Conservation (phyloP, 192 early-diverging fungal species). For the Dispira simplex region DNA sequence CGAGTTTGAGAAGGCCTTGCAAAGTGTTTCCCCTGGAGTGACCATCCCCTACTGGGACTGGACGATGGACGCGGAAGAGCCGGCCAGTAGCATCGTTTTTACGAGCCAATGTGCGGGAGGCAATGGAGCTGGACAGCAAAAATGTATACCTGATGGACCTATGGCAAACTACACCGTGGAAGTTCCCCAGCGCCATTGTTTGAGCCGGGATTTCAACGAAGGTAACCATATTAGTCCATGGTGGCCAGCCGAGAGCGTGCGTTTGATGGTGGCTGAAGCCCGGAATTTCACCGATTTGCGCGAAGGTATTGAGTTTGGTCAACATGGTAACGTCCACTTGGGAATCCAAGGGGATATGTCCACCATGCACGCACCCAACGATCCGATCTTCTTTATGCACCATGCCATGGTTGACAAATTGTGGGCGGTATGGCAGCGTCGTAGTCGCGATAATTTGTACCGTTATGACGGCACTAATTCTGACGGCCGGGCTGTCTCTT, state of each 20-base stretch:
- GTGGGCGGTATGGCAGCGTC: constrained; percentile 16
- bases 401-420: constrained; percentile 29
- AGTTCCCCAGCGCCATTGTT: background rate
- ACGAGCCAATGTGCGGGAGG: constrained; percentile 3
- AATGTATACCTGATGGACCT: background rate
- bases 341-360: constrained; percentile 12
- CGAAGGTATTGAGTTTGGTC: constrained; percentile 1
- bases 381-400: constrained; percentile 32
- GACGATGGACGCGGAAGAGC: constrained; percentile 1
- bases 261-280: background rate
- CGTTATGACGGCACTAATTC: too few relatives aligned
- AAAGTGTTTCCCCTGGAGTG: background rate
- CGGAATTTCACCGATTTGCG: constrained; percentile 8
- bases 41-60: constrained; percentile 13
- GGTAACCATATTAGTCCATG: background rate
- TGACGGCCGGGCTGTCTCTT: too few relatives aligned
- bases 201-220: constrained; percentile 4
- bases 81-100: constrained; percentile 2
- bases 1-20: constrained; percentile 7
- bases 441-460: too few relatives aligned
- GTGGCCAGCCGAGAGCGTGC: background rate
- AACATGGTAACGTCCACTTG: constrained; percentile 10
- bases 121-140: constrained; percentile 6
- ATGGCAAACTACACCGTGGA: background rate
- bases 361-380: constrained; percentile 17